Conservation (phyloP, 164 flowering plant species). For the Vitis rupestris region DNA sequence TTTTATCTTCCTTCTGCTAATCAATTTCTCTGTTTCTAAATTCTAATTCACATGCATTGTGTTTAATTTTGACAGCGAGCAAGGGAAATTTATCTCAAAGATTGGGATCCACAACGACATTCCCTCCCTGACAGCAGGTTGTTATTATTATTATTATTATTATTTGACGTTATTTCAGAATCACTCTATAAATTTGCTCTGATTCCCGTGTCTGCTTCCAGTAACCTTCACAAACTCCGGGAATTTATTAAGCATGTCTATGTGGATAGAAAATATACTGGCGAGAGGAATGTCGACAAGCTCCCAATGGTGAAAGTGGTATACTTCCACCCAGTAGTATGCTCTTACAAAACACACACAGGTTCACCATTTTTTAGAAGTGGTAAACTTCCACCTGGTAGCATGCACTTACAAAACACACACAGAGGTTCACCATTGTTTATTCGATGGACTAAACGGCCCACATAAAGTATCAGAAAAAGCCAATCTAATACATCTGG, state of each 20-base stretch:
- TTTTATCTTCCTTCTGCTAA: not conserved
- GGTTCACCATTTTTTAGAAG: not conserved
- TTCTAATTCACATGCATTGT: not conserved
- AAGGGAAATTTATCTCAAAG: slow-evolving; percentile 56
- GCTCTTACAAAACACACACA: not conserved
- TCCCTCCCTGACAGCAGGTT: slow-evolving; percentile 57
- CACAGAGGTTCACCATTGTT: no score
- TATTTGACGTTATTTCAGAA: not conserved
- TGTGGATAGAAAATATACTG: slow-evolving; percentile 51
- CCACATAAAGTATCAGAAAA: not conserved
- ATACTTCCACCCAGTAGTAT: slow-evolving; percentile 8
- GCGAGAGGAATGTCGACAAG: slow-evolving; percentile 32
- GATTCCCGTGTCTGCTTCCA: slow-evolving; percentile 22
- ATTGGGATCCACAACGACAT: slow-evolving; percentile 52
- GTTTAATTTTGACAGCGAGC: slow-evolving; percentile 40
- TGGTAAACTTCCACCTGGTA: slow-evolving; percentile 25
- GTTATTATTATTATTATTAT: not conserved
- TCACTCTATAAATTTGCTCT: not conserved
- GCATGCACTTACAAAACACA: not conserved
- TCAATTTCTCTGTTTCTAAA: not conserved
- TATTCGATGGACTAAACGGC: not conserved
- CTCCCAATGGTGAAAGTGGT: slow-evolving; percentile 34
- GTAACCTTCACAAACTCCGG: slow-evolving; percentile 49
- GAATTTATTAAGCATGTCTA: slow-evolving; percentile 66
- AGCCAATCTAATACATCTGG: not conserved